Percentiles rank a stretch among this genome's conserved stretches.
phyloP scores from a whole-genome alignment of 2,329 filamentous ascomycete genomes.

The Aureobasidium mangrovei region DNA sequence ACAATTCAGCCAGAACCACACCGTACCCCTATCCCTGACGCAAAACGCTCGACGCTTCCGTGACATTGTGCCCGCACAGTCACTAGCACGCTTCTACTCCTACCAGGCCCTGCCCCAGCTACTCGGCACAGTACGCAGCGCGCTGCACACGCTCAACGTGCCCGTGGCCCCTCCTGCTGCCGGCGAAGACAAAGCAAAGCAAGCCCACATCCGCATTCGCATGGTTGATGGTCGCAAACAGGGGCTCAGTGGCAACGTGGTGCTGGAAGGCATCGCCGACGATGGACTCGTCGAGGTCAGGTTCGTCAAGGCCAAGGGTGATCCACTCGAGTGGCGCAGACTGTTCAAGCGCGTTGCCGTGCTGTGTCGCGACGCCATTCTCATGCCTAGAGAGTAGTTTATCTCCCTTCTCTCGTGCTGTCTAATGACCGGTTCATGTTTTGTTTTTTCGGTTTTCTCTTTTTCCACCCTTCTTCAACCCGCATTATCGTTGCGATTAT shows the following conservation, averaged over 20 bases:
- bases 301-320: conserved; percentile 90
- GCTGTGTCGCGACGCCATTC: conserved; percentile 77
- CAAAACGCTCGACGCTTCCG: conserved; percentile 81
- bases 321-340: conserved; percentile 90
- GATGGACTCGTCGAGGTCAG: conserved; percentile 64
- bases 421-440: no score
- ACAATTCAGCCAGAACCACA: conserved; percentile 74
- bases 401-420: not conserved
- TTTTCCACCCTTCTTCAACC: no score
- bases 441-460: no score
- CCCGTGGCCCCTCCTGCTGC: conserved; percentile 49
- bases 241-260: conserved; percentile 63
- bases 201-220: conserved; percentile 57
- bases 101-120: conserved; percentile 66
- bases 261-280: conserved; percentile 57
- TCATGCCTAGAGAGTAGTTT: conserved; percentile 19
- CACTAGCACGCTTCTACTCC: conserved; percentile 88
- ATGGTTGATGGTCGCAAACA: conserved; percentile 65
- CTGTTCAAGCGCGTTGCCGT: conserved; percentile 96
- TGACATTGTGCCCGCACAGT: conserved; percentile 82
- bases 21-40: conserved; percentile 74
- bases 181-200: conserved; percentile 43
- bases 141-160: conserved; percentile 77
- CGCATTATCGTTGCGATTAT: no score
- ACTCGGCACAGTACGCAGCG: conserved; percentile 69